Evolutionary conservation across 441 rosid genomes (phyloP), one percentile per base, ranked within the genome.

Genomic region (Adansonia rubrostipa): DNA sequence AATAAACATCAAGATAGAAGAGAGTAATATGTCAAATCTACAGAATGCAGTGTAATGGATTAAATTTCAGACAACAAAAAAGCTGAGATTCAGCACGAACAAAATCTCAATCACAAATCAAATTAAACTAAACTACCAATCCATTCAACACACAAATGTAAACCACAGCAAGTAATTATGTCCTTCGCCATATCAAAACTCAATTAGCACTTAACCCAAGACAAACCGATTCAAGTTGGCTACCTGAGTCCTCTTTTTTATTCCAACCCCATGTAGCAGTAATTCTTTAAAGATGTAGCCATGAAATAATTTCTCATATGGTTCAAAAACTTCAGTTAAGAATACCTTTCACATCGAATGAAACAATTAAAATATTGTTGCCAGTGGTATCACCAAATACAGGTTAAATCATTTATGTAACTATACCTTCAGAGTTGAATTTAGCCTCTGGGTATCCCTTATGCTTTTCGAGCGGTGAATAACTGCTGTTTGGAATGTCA

Each of bases 361-460:
- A 36, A n/a, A 51, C 14, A 47, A 64, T 36, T 64, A 20, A 45
- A 64, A 54, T 75, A 71, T 71, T 45, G 47, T 51, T 71, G 63
- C 48, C 15, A 9, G 24, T 20, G 17, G 58, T 13, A 36, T 24
- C 45, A 62, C 57, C 7, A 22, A 64, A 80, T 63, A 56, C 73
- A 63, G 17, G 56, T 75, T 17, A 6, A 66, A 58, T 56, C 5
- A 28, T 47, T 17, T 70, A 15, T 56, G 71, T 63, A 61, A 50
- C 15, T 19, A 44, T 81, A 92, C 98, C 99, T 89, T 92, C 95
- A 71, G 86, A 22, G 84, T 84, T 87, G 66, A 80, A 81, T 82
- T 87, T 89, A 64, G 69, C 80, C 76, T 91, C 93, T 54, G 83
- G 66, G 77, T 86, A 64, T 71, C 79, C 58, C 60, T 73, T 67